A percentile compares a stretch with the other conserved stretches of the same genome.
These are phyloP conservation scores for Trametes cubensis DNA, from an alignment of 768 basidiomycete species.

Conservation along the genomic window DNA sequence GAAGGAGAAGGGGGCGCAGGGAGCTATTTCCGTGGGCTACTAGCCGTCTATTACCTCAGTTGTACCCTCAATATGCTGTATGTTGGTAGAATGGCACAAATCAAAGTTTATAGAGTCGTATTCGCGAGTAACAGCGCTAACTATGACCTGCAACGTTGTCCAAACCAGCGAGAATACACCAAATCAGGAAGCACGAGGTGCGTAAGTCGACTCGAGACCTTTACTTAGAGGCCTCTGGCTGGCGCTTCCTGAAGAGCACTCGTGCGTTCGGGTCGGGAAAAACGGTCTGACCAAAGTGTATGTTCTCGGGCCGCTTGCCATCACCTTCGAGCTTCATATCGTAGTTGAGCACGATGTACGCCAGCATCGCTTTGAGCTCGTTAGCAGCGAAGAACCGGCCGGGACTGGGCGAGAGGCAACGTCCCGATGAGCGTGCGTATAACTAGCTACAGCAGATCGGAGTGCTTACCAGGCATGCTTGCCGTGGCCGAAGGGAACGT, in stretches of 20 bases:
- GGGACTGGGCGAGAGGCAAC: slow-evolving; percentile 28
- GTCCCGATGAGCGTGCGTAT: neutral
- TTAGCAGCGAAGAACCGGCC: slow-evolving; percentile 47
- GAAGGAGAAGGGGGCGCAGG: neutral
- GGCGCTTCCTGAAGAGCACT: slow-evolving; percentile 27
- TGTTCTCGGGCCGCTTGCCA: slow-evolving; percentile 25
- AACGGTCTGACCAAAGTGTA: slow-evolving; percentile 18
- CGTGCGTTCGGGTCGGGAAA: slow-evolving; percentile 26
- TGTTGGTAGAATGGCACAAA: too few relatives aligned
- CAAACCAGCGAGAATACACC: too few relatives aligned
- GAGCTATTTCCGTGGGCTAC: slow-evolving; percentile 8
- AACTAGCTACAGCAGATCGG: neutral
- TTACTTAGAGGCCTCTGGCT: neutral
- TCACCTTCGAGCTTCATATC: slow-evolving; percentile 36
- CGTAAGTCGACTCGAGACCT: too few relatives aligned
- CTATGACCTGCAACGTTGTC: too few relatives aligned
- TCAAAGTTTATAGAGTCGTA: too few relatives aligned
- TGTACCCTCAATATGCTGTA: too few relatives aligned
- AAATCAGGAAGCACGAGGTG: too few relatives aligned
- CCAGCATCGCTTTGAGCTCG: slow-evolving; percentile 39
- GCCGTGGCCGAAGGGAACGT: slow-evolving; percentile 32
- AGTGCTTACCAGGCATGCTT: slow-evolving; percentile 31
- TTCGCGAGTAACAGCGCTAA: too few relatives aligned
- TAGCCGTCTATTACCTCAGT: neutral
- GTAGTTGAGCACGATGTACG: slow-evolving; percentile 39